Conservation (phyloP, 2,329 filamentous ascomycete species). For the Microdochium paspali region DNA sequence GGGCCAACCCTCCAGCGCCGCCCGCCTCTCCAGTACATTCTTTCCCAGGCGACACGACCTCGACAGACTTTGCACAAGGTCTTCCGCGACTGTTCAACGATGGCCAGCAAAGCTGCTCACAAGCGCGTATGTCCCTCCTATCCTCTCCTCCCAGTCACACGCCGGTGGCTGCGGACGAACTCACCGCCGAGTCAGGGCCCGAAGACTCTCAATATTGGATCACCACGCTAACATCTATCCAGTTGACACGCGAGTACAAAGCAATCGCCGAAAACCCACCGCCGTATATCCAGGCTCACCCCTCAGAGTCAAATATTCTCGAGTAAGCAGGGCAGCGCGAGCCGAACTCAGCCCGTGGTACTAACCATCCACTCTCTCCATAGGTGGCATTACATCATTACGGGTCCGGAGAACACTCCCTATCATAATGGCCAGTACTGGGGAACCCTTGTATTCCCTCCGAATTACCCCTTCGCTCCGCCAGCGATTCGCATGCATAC, state of each 20-base stretch:
- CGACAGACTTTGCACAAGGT: not conserved
- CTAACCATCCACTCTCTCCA: constrained; percentile 5
- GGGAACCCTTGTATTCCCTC: constrained; percentile 91
- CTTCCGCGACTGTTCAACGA: constrained; percentile 19
- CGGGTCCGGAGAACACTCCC: constrained; percentile 85
- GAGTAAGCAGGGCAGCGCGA: constrained; percentile 46
- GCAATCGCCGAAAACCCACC: constrained; percentile 64
- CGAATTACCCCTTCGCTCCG: constrained; percentile 94
- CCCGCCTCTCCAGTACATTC: too few relatives aligned
- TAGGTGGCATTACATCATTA: constrained; percentile 93
- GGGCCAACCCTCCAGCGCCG: too few relatives aligned
- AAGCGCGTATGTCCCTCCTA: constrained; percentile 49
- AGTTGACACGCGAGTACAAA: constrained; percentile 56
- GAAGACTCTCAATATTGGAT: not conserved
- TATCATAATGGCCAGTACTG: constrained; percentile 96
- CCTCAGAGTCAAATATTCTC: constrained; percentile 83
- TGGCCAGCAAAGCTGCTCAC: constrained; percentile 65
- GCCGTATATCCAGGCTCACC: constrained; percentile 81
- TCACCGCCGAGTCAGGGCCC: not conserved
- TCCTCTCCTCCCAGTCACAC: not conserved
- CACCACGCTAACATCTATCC: constrained; percentile 11
- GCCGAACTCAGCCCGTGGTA: constrained; percentile 4
- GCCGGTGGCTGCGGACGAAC: not conserved
- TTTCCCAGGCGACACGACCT: not conserved
- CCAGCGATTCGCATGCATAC: constrained; percentile 99